Evolutionary conservation across 306 rosid species (phyloP), one percentile per base, ranked within the genome.

Genomic region (Herpetospermum pedunculosum): DNA sequence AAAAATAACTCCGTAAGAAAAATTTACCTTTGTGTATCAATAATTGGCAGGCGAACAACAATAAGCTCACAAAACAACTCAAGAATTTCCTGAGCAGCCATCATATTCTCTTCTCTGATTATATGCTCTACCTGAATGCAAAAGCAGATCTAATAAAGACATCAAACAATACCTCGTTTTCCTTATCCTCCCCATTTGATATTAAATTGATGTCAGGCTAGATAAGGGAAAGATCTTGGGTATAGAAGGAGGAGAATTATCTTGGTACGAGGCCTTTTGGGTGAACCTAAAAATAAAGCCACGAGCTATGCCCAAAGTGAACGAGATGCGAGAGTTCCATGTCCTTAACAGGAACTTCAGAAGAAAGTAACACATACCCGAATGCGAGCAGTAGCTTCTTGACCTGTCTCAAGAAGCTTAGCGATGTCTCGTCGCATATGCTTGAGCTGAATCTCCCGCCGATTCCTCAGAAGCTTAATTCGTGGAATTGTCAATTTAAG

Each of bases 351-450:
- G n/a, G n/a, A n/a, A 54, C 6, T 9, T n/a, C 4, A 7, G 16
- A 30, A 7, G 16, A 30, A 9, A 18, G 35, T 4, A 57, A 35
- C 21, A 60, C 78, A 41, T 86, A 94, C 97, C 87, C 98, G 85
- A 52, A 94, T 89, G 6, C 97, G 93, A 79, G 98, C 98, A 2
- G 98, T 94, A 80, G 98, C 98, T 83, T 94, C 97, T 81, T 94
- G 98, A 58, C 98, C 96, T 71, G 97, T 91, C 84, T 91, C 97
- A 79, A 94, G 98, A 76, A 94, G 91, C 89, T 94, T 94, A 80
- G 96, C 96, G 78, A 94, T 91, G 29, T 91, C 97, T 3, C 95
- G 92, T 12, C 98, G 90, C 98, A 91, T 94, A 83, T 91, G 94
- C 85, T 78, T 94, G 52, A 94, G 50, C 80, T 91, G 98, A 80